Conservation (phyloP, 257 asterid species). For the Capsicum baccatum region DNA sequence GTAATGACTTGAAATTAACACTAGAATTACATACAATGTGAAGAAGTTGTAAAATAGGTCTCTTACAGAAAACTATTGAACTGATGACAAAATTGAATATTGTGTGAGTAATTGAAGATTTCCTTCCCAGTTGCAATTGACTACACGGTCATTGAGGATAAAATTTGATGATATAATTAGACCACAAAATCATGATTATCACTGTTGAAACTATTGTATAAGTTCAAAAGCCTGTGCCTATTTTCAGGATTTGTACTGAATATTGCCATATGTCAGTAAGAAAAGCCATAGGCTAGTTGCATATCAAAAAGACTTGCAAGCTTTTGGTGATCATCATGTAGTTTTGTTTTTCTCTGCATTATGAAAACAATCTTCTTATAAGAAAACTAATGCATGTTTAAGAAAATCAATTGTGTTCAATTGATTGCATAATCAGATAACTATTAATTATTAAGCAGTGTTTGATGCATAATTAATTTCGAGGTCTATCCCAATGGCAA, state of each 20-base stretch:
- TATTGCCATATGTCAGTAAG: background rate
- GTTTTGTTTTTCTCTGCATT: background rate
- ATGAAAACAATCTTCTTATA: background rate
- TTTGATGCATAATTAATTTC: background rate
- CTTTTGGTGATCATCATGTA: background rate
- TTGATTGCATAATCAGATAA: background rate
- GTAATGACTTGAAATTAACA: background rate
- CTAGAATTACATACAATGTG: background rate
- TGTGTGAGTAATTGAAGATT: background rate
- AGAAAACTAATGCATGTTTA: slow-evolving; percentile 1
- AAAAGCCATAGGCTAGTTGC: background rate
- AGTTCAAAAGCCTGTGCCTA: background rate
- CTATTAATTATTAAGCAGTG: background rate
- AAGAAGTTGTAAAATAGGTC: background rate
- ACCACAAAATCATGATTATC: background rate
- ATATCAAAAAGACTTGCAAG: background rate
- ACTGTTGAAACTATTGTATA: background rate
- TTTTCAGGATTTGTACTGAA: background rate
- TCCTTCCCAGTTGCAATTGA: background rate
- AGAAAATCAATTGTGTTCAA: slow-evolving; percentile 17
- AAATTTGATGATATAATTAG: slow-evolving; percentile 16
- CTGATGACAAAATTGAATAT: background rate
- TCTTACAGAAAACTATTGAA: background rate
- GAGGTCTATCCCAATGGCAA: background rate
- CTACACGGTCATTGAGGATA: background rate